Conservation (phyloP, 2,329 filamentous ascomycete species). For the Macrophomina phaseolina region DNA sequence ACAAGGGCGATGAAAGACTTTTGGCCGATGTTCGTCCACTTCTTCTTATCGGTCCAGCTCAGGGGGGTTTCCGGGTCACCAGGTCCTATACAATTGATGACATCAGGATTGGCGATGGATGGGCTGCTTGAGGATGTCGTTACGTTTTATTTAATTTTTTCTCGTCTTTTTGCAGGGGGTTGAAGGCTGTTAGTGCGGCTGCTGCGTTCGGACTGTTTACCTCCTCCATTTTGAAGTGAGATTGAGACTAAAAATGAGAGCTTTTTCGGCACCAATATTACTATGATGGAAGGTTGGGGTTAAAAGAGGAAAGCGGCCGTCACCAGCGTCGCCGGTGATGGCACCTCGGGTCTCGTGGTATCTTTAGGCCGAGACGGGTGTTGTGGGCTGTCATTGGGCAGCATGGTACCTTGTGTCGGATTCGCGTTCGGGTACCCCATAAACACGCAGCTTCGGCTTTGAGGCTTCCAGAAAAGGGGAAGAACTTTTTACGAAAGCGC, state of each 20-base stretch:
- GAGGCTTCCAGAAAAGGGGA: neutral
- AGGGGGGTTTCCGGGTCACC: constrained; percentile 45
- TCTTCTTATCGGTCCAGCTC: constrained; percentile 44
- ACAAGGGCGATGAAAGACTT: constrained; percentile 45
- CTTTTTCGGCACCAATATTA: no score
- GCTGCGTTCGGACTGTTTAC: neutral
- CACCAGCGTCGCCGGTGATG: no score
- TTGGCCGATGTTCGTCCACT: constrained; percentile 44
- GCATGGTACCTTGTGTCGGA: neutral
- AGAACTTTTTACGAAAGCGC: neutral
- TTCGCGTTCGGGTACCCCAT: neutral
- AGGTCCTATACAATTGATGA: constrained; percentile 10
- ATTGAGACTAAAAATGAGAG: neutral
- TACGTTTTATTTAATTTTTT: neutral
- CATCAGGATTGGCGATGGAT: neutral
- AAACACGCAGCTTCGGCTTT: neutral
- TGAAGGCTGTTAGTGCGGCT: neutral
- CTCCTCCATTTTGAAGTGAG: neutral
- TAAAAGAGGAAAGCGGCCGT: no score
- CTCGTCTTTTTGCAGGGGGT: neutral
- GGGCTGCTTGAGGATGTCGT: neutral
- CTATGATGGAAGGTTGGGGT: no score
- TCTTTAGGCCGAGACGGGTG: neutral
- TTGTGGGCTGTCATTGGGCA: neutral
- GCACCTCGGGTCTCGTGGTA: neutral